Percentiles rank a stretch among this genome's conserved stretches.
phyloP scores from a whole-genome alignment of 2,329 filamentous ascomycete genomes.

The Cercospora citrullina region DNA sequence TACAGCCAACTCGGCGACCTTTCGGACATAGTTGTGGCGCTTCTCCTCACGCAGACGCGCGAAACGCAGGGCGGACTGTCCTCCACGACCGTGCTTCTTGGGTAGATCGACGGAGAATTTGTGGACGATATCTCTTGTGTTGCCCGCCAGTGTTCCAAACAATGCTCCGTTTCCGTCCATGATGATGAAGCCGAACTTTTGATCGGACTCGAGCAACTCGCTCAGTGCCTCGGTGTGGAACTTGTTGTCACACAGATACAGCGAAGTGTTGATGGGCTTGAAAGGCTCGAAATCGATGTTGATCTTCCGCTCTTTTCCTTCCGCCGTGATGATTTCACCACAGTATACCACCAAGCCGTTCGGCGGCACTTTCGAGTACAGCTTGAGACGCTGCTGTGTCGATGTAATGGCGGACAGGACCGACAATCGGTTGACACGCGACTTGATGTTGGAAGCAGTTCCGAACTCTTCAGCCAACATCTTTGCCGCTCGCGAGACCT shows the following conservation, averaged over 20 bases:
- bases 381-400: conserved; percentile 96
- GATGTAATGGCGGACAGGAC: conserved; percentile 98
- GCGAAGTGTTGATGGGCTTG: conserved; percentile 99
- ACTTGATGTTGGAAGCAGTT: conserved; percentile 99
- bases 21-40: conserved; percentile 99
- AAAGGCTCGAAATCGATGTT: conserved; percentile 99
- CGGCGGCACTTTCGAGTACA: conserved; percentile 97
- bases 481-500: conserved; percentile 92
- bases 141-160: conserved; percentile 94
- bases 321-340: conserved; percentile 98
- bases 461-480: conserved; percentile 95
- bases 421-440: conserved; percentile 96
- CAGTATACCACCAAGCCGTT: conserved; percentile 99
- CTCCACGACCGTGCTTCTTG: conserved; percentile 99
- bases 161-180: conserved; percentile 99
- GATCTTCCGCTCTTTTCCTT: conserved; percentile 99
- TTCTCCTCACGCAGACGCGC: conserved; percentile 99
- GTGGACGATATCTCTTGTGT: conserved; percentile 94
- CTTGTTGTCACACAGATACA: conserved; percentile 99
- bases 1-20: conserved; percentile 94
- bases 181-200: conserved; percentile 99
- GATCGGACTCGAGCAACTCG: conserved; percentile 95
- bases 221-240: conserved; percentile 98
- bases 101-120: conserved; percentile 98
- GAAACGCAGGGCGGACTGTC: conserved; percentile 98